Evolutionary conservation across 2,329 filamentous ascomycete species (phyloP), one percentile per base, ranked within the genome.

Genomic region (Colletotrichum incanum): DNA sequence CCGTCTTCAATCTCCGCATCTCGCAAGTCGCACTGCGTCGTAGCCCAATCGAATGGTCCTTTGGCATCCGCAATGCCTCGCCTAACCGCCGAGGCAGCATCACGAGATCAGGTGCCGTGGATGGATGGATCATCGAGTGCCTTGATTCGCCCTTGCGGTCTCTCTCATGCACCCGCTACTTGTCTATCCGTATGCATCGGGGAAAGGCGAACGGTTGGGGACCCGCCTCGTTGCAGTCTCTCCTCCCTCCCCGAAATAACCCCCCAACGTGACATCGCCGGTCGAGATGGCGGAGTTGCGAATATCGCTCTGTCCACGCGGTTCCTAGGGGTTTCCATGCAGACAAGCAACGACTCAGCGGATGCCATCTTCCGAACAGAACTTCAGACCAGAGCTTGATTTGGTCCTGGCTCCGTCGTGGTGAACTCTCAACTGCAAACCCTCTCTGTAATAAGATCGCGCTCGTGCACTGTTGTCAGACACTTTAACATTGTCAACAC

Each of bases 81-180:
- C 52, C 59, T 72, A 63, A 54, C 69, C 69, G 65, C 69, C 52
- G 52, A 64, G 43, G 49, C 69, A 64, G 65, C 52, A 68, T 72
- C 65, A 60, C 58, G 69, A 64, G 37, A 64, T 68, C 52, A 59
- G 52, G 43, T 68, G 56, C 59, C 58, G 45, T 72, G 50, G 41
- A 47, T 39, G 12, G 43, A 68, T 59, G 58, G 58, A 54, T 50
- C 20, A 39, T 39, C 58, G 43, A 63, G 63, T 72, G 58, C 20
- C 45, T 54, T 64, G 50, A 68, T 68, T 64, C 58, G 69, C 26
- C 52, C 26, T 39, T n/a, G 23, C 9, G 16, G 20, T 20, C 31
- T 26, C 52, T 50, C 52, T 50, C 37, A 18, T 23, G 28, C 49
- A 41, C 49, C 49, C 59, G 63, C 39, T 37, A 49, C 34, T 56